Base-by-base conservation (phyloP, 148 eudicot genomes). In the Drosera capensis region DNA sequence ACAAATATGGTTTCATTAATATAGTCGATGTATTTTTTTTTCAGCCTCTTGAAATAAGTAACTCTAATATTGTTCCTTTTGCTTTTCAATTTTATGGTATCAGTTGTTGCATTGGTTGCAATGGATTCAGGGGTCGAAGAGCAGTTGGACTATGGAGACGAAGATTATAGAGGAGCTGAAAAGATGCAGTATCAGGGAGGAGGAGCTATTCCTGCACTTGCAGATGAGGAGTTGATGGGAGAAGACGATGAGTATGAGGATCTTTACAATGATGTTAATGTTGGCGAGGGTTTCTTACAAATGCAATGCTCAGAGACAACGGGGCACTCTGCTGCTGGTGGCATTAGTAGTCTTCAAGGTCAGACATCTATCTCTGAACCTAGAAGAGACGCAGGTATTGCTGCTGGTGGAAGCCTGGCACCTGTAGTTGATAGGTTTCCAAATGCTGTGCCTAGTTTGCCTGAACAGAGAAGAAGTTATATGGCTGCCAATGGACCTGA, bases 191-290 rank as follows among this genome's bases (percentile, higher is more conserved):
- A 63, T 68, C 92, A 72, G 60, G 80, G 74, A 40, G 66, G 75
- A 66, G 93, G 80, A 60, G 67, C 96, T 30, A 82, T 86, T 47
- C 71, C 96, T 38, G 96, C 93, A 17, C 79, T 86, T 57, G 93
- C 80, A 24, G 95, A 81, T 22, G 93, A 86, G 47, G 96, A 78
- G 40, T 58, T 81, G 42, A 67, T 75, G 20, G 92, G 77, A 23
- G 87, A 82, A 22, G 96, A 86, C 20, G 86, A 82, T 53, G 94
- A 86, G 47, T 86, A 75, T 45, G 94, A 82, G 65, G 96, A 86
- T 70, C 75, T 82, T 7, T 86, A 86, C 54, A 85, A 78, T 40
- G 96, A 81, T 66, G 96, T 86, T 46, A 86, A 86, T 62, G 78
- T 86, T 47, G 94, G 96, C 11, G 84, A 82, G 39, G 78, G 78